Percentiles rank a stretch among this genome's conserved stretches.
Conservation (phyloP, 148 eudicot genomes). For the Camellia japonica region DNA sequence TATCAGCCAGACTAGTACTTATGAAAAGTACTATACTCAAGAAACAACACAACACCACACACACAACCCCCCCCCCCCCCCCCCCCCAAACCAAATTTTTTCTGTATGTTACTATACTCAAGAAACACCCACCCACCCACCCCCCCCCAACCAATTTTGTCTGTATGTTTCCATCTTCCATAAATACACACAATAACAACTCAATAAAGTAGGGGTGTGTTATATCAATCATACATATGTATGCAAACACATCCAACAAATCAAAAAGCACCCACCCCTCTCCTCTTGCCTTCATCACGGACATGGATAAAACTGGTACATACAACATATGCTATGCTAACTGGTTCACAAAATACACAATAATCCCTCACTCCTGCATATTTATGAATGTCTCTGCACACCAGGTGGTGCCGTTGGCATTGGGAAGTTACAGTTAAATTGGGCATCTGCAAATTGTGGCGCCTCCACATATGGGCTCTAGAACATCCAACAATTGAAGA, state of each 20-base stretch:
- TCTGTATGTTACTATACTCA: neutral
- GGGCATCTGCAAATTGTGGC: constrained; percentile 63
- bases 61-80: neutral
- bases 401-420: constrained; percentile 99
- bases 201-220: neutral
- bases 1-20: neutral
- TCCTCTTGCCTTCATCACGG: neutral
- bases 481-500: constrained; percentile 16
- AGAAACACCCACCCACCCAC: too few relatives aligned
- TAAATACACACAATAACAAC: constrained; percentile 7
- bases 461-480: constrained; percentile 99
- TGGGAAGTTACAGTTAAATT: constrained; percentile 53
- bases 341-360: constrained; percentile 5
- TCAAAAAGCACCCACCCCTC: neutral
- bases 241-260: constrained; percentile 6
- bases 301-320: neutral
- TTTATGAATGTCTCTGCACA: constrained; percentile 59
- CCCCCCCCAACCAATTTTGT: neutral
- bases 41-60: neutral
- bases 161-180: neutral
- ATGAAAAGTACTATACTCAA: constrained; percentile 3
- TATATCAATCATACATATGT: neutral
- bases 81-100: neutral
- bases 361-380: constrained; percentile 19
- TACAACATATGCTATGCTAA: constrained; percentile 16